Evolutionary conservation across 768 basidiomycete genomes (phyloP).

Genomic region (Leccinum rimulosum): DNA sequence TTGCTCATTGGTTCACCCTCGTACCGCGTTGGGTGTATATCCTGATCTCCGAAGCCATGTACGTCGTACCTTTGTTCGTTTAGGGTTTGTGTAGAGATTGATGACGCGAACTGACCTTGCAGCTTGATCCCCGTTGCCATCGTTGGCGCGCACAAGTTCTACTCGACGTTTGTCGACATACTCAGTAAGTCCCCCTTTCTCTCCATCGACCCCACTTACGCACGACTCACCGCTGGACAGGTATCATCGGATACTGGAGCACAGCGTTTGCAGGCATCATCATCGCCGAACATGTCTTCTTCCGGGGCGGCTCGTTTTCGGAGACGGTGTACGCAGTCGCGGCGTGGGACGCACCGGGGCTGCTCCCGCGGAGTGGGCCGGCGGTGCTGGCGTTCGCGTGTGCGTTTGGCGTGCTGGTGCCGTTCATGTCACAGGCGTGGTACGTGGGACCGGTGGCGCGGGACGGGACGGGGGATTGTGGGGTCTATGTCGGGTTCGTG

Average conservation of each 20-base stretch:
- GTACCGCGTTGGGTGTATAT: constrained; percentile 48
- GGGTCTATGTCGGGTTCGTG: constrained; percentile 40
- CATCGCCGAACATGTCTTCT: constrained; percentile 43
- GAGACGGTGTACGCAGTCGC: constrained; percentile 35
- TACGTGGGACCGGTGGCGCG: constrained; percentile 48
- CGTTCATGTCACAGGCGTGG: constrained; percentile 54
- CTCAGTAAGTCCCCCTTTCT: constrained; percentile 26
- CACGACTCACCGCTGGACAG: constrained; percentile 21
- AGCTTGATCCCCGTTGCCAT: constrained; percentile 48
- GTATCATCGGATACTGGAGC: constrained; percentile 47
- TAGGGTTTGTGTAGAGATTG: neutral
- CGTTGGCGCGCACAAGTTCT: constrained; percentile 45
- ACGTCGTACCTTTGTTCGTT: constrained; percentile 12
- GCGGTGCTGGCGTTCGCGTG: constrained; percentile 41
- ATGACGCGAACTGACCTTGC: neutral
- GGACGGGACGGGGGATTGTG: constrained; percentile 46
- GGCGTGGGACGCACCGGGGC: constrained; percentile 34
- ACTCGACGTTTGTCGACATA: constrained; percentile 42
- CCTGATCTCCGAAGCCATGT: constrained; percentile 46
- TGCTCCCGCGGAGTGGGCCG: constrained; percentile 41
- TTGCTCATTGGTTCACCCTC: constrained; percentile 30
- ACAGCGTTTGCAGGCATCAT: constrained; percentile 38
- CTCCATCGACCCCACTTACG: neutral
- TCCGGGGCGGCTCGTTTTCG: constrained; percentile 35
- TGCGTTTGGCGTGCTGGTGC: constrained; percentile 39